These are phyloP conservation scores for Mycena citricolor DNA, from an alignment of 1,284 basidiomycete species.

Conservation along the genomic window DNA sequence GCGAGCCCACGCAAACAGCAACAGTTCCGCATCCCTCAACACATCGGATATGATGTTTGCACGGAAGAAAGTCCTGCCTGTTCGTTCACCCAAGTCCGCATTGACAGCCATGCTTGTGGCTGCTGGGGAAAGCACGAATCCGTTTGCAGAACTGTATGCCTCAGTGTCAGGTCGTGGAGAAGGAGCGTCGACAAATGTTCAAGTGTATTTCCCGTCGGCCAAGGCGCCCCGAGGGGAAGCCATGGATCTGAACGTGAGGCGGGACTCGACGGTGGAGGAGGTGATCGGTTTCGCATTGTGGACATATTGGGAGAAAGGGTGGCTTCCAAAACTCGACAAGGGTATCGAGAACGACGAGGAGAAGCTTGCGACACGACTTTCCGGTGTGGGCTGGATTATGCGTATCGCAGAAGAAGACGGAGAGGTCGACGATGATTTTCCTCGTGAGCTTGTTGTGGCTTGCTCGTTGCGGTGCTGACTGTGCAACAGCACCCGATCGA, in stretches of 20 bases:
- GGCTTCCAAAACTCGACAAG: conserved; percentile 77
- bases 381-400: conserved; percentile 90
- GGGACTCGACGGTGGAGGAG: conserved; percentile 92
- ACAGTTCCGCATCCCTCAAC: conserved; percentile 19
- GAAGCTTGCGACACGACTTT: conserved; percentile 59
- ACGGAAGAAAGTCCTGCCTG: conserved; percentile 44
- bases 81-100: conserved; percentile 50
- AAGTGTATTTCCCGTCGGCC: conserved; percentile 88
- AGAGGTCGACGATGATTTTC: conserved; percentile 98
- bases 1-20: conserved; percentile 9
- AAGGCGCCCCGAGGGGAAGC: conserved; percentile 55
- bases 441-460: conserved; percentile 58
- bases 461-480: conserved; percentile 4
- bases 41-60: conserved; percentile 46
- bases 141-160: conserved; percentile 80
- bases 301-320: conserved; percentile 87
- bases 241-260: conserved; percentile 72
- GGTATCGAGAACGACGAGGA: conserved; percentile 60
- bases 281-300: conserved; percentile 92
- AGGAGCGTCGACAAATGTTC: conserved; percentile 63
- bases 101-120: conserved; percentile 68
- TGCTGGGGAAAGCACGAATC: conserved; percentile 63
- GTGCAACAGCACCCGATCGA: conserved; percentile 80
- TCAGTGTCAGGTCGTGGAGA: conserved; percentile 76
- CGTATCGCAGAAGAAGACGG: conserved; percentile 96